These are phyloP conservation scores for Citrus trifoliata DNA, from an alignment of 345 rosid species.

Conservation along the genomic window DNA sequence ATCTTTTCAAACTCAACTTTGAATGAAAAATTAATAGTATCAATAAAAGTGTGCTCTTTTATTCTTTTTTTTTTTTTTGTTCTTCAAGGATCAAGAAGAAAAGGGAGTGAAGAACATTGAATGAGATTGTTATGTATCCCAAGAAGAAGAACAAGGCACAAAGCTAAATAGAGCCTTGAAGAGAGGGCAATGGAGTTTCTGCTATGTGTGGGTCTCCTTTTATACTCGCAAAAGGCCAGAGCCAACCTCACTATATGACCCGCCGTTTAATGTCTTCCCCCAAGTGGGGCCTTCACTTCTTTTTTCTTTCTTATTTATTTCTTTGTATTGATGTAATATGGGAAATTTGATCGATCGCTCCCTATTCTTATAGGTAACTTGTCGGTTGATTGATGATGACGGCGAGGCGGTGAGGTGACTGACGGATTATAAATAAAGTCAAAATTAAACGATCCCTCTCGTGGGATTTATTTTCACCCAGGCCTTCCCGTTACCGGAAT, in stretches of 20 bases:
- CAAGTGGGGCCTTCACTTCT: not conserved
- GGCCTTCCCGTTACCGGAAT: not conserved
- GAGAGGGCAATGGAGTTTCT: not conserved
- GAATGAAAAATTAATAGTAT: not conserved
- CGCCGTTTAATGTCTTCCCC: not conserved
- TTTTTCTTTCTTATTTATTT: not conserved
- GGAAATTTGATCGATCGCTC: not conserved
- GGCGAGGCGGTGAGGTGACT: not conserved
- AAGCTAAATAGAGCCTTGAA: not conserved
- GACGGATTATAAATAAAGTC: not conserved
- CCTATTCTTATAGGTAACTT: not conserved
- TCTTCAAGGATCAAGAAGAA: not conserved
- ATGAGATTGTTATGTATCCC: constrained; percentile 23
- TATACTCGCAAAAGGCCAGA: not conserved
- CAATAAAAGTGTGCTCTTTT: not conserved
- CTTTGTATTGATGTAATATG: too few species aligned
- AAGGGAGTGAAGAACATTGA: constrained; percentile 13
- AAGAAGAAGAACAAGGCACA: not conserved
- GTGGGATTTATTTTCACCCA: not conserved
- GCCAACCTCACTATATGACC: not conserved
- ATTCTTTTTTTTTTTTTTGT: not conserved
- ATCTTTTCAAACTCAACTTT: not conserved
- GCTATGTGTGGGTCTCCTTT: not conserved
- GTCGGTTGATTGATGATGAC: not conserved
- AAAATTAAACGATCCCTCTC: not conserved